Base-by-base conservation (phyloP, 148 eudicot genomes). In the Dysphania ambrosioides region DNA sequence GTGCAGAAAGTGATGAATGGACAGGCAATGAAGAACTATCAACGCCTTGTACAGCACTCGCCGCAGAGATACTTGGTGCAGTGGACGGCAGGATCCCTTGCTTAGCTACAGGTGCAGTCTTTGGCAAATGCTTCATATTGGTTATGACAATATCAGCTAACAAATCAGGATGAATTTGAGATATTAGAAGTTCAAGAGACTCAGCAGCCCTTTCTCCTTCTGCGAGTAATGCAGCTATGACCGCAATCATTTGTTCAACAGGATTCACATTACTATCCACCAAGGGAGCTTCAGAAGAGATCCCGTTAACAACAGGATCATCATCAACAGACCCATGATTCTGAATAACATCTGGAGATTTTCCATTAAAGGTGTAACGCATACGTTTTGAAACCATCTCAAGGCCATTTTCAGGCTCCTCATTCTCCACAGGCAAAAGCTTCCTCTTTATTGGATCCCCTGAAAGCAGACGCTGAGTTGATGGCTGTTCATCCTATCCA, bases 131-230 rank as follows among this genome's bases (percentile, higher is more conserved):
- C 80, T 83, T 92, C 98, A 95, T 92, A 77, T 88, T 95, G 35
- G 90, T 86, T 57, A 92, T 87, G 75, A 95, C 98, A 73, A 95
- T 95, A 82, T 95, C 98, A 77, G 98, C 97, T 41, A 95, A 84
- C 72, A 95, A 66, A 84, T 95, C 98, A 60, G 97, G 88, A 67
- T 87, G 98, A 59, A 95, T 88, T 72, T 87, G 84, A 79, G 91
- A 84, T 68, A 92, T 84, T 64, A 95, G 84, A 75, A 95, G 79
- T 80, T 95, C 93, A 75, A 95, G 86, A 51, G 96, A 90, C 65
- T 92, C 88, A 49, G 89, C 89, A 61, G 92, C 98, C 78, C 97
- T 88, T 76, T 95, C 98, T 32, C 97, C 96, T 89, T 95, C 97
- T 42, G 93, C 96, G 30, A 95, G 73, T 61, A 95, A 88, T 77